Conservation (phyloP, 2,329 filamentous ascomycete species). For the Cladophialophora immunda region DNA sequence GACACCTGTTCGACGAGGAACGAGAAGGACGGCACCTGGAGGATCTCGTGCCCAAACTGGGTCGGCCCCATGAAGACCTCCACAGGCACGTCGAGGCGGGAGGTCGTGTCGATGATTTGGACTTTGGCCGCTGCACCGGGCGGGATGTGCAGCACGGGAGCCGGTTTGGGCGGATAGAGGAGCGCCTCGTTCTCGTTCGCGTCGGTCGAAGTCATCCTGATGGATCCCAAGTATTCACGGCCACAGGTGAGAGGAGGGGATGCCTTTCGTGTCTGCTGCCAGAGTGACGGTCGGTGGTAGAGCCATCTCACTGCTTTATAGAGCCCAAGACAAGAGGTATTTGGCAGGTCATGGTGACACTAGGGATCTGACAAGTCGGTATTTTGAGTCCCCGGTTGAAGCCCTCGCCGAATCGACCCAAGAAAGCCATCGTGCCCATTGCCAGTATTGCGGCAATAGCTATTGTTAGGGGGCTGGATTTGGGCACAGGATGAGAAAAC, state of each 20-base stretch:
- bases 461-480: background rate
- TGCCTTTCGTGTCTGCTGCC: background rate
- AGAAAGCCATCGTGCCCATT: background rate
- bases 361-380: background rate
- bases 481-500: background rate
- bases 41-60: background rate
- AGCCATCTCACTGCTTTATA: background rate
- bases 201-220: background rate
- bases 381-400: background rate
- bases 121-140: background rate
- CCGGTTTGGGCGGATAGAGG: background rate
- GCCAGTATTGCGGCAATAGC: background rate
- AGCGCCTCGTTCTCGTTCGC: background rate
- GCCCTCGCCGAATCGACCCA: background rate
- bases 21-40: background rate
- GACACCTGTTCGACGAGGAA: constrained; percentile 58
- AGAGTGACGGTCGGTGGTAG: background rate
- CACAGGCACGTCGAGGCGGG: background rate
- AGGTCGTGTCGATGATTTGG: background rate
- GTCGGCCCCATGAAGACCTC: background rate
- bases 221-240: background rate
- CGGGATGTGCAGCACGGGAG: background rate
- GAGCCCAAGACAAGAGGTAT: background rate
- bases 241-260: background rate
- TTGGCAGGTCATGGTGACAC: background rate